phyloP scores from a whole-genome alignment of 208 protist species.

The Acanthamoeba royreba region DNA sequence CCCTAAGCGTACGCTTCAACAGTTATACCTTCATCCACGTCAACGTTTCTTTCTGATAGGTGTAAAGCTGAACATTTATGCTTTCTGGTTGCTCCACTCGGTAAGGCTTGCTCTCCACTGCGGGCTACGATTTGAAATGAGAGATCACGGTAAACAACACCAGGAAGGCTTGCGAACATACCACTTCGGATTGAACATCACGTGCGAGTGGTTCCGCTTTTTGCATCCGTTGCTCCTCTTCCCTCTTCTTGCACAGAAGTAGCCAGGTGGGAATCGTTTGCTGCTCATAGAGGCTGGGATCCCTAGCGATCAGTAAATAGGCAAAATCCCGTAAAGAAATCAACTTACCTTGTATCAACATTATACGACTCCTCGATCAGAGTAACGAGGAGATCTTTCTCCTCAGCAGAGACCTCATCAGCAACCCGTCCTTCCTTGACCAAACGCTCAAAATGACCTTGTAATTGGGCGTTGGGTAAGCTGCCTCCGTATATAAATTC shows the following conservation, averaged over 20 bases:
- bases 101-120: not conserved
- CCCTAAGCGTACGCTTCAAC: not conserved
- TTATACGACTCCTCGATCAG: not conserved
- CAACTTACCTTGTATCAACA: not conserved
- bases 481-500: not conserved
- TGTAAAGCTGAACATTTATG: not conserved
- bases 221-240: not conserved
- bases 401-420: not conserved
- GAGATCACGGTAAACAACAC: no score
- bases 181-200: no score
- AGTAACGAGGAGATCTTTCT: not conserved
- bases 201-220: not conserved
- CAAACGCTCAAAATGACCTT: not conserved
- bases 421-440: not conserved
- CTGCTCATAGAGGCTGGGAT: not conserved
- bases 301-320: not conserved
- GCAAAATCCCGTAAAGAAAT: not conserved
- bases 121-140: no score
- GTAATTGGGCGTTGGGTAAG: no score
- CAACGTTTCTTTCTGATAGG: not conserved
- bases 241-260: not conserved
- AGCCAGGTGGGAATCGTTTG: not conserved
- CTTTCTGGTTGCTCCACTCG: not conserved
- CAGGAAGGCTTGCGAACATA: no score
- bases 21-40: not conserved